These are phyloP conservation scores for Marasmius tenuissimus DNA, from an alignment of 1,284 basidiomycete genomes.

Conservation along the genomic window DNA sequence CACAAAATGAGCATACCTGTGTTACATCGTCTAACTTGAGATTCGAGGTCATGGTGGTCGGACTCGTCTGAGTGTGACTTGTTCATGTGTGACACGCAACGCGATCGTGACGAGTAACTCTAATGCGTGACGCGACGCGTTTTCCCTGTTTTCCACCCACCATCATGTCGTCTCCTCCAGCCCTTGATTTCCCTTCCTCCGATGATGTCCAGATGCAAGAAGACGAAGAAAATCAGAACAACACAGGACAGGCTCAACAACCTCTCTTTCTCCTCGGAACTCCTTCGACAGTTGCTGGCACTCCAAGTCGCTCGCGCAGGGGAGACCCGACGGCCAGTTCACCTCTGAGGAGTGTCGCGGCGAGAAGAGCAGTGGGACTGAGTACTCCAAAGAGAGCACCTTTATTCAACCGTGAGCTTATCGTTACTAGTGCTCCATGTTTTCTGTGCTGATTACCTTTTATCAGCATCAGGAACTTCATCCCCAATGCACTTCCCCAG, in stretches of 20 bases:
- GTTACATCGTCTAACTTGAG: constrained; percentile 5
- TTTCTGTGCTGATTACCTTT: constrained; percentile 8
- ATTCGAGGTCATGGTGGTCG: neutral
- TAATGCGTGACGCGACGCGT: constrained; percentile 50
- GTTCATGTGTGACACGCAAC: neutral
- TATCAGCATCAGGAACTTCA: constrained; percentile 41
- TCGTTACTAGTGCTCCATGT: neutral
- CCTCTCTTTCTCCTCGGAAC: constrained; percentile 65
- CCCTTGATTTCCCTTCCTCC: constrained; percentile 65
- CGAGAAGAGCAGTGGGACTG: constrained; percentile 63
- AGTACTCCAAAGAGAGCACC: constrained; percentile 57
- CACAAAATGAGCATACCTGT: neutral
- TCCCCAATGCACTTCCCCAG: constrained; percentile 49
- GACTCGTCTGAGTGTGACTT: neutral
- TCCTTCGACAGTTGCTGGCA: constrained; percentile 52
- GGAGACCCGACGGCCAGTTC: constrained; percentile 42
- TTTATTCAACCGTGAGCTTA: constrained; percentile 51
- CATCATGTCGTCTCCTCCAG: constrained; percentile 69
- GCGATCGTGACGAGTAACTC: neutral
- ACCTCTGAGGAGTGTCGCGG: constrained; percentile 47
- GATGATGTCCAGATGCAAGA: constrained; percentile 62
- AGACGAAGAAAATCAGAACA: constrained; percentile 39
- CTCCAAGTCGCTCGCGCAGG: constrained; percentile 42
- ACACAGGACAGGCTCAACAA: constrained; percentile 39
- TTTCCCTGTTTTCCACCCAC: constrained; percentile 11